A percentile compares a stretch with the other conserved stretches of the same genome.
Conservation (phyloP, 202 grass and related monocot genomes). For the Zoysia matrella region DNA sequence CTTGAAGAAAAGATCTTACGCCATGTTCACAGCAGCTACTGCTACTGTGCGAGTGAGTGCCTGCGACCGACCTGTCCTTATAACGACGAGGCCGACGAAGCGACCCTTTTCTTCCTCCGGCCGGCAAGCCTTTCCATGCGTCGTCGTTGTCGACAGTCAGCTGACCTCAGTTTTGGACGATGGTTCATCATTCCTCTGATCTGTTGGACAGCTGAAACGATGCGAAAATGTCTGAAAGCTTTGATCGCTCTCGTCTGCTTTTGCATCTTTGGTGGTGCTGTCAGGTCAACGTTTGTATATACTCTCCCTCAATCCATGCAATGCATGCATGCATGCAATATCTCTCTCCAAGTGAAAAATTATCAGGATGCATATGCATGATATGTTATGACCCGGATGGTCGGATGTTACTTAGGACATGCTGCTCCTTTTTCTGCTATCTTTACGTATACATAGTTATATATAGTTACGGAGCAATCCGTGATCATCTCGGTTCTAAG, state of each 20-base stretch:
- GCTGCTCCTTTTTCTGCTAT: constrained; percentile 18
- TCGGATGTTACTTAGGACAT: constrained; percentile 22
- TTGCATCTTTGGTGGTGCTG: constrained; percentile 39
- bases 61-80: constrained; percentile 35
- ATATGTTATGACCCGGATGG: constrained; percentile 6
- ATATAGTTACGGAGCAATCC: constrained; percentile 5
- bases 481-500: constrained; percentile 11
- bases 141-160: background rate
- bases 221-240: constrained; percentile 8
- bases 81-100: constrained; percentile 5
- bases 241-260: background rate
- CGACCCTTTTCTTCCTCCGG: constrained; percentile 18
- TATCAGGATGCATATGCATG: constrained; percentile 35
- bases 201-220: constrained; percentile 34
- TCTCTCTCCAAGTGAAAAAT: background rate
- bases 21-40: constrained; percentile 42
- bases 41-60: constrained; percentile 37
- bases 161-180: constrained; percentile 55
- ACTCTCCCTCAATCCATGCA: background rate
- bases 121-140: constrained; percentile 19
- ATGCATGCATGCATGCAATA: background rate
- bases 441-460: background rate
- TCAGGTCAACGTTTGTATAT: constrained; percentile 33
- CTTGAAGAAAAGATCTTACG: constrained; percentile 54
- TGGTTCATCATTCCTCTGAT: constrained; percentile 26